Conservation (phyloP, 2,329 filamentous ascomycete genomes). For the Dactylellina sp. region DNA sequence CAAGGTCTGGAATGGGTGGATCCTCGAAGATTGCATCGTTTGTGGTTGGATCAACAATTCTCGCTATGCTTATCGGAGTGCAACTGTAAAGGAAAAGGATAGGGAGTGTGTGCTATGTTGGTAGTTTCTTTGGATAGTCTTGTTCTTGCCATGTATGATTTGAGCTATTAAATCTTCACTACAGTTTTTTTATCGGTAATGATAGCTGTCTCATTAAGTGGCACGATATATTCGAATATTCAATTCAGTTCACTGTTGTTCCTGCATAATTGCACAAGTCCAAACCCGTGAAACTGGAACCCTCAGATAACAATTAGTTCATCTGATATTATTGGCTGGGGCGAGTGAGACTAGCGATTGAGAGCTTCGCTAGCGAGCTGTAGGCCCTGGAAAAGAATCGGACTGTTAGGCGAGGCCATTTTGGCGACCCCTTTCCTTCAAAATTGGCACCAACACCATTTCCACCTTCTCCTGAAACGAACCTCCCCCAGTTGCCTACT, state of each 20-base stretch:
- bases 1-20: neutral
- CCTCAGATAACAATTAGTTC: neutral
- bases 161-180: no score
- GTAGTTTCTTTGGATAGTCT: no score
- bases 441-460: conserved; percentile 53
- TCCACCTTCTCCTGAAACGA: conserved; percentile 56
- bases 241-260: no score
- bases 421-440: conserved; percentile 47
- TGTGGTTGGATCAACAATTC: neutral
- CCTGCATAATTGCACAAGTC: no score
- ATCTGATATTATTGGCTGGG: conserved; percentile 30
- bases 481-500: conserved; percentile 51
- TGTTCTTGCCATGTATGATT: no score
- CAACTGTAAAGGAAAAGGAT: conserved; percentile 5
- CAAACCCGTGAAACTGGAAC: neutral
- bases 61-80: conserved; percentile 1
- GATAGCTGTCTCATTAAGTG: no score
- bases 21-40: conserved; percentile 11
- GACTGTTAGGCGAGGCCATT: conserved; percentile 31
- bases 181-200: no score
- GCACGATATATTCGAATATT: no score
- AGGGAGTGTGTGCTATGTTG: neutral
- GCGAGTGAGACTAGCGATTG: conserved; percentile 10
- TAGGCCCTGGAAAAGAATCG: conserved; percentile 28
- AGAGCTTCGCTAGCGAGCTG: conserved; percentile 38